Conservation (phyloP, 1,284 basidiomycete species). For the Cutaneotrichosporon cavernicola region DNA sequence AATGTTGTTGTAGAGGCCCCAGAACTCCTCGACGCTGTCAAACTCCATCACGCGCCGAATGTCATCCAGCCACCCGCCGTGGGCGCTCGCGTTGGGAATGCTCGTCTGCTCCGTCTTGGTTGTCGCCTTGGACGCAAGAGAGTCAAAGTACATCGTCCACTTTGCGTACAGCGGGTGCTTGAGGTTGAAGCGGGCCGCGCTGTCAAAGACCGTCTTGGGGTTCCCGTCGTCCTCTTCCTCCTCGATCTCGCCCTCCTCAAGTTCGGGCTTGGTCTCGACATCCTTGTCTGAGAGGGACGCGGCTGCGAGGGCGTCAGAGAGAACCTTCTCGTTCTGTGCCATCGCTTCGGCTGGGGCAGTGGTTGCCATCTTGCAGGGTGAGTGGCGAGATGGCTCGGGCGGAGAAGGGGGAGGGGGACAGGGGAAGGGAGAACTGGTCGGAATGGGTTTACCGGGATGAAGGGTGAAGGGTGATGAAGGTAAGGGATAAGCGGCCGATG, state of each 20-base stretch:
- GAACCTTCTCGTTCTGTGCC: slow-evolving; percentile 37
- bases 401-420: background rate
- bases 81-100: slow-evolving; percentile 66
- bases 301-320: slow-evolving; percentile 41
- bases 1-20: slow-evolving; percentile 99
- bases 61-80: slow-evolving; percentile 88
- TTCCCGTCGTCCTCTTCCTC: slow-evolving; percentile 47
- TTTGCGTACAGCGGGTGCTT: slow-evolving; percentile 90
- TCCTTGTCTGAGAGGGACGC: slow-evolving; percentile 33
- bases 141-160: slow-evolving; percentile 99
- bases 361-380: slow-evolving; percentile 12
- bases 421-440: background rate
- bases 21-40: slow-evolving; percentile 94
- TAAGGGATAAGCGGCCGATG: background rate
- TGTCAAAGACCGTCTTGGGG: slow-evolving; percentile 82
- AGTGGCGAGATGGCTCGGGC: background rate
- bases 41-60: slow-evolving; percentile 91
- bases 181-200: slow-evolving; percentile 85
- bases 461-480: background rate
- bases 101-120: slow-evolving; percentile 69
- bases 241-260: slow-evolving; percentile 48
- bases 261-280: slow-evolving; percentile 30
- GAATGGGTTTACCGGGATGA: background rate
- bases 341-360: slow-evolving; percentile 36
- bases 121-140: slow-evolving; percentile 78